Base-by-base conservation (phyloP, 352 stramenopile genomes). In the Phytophthora sp. region DNA sequence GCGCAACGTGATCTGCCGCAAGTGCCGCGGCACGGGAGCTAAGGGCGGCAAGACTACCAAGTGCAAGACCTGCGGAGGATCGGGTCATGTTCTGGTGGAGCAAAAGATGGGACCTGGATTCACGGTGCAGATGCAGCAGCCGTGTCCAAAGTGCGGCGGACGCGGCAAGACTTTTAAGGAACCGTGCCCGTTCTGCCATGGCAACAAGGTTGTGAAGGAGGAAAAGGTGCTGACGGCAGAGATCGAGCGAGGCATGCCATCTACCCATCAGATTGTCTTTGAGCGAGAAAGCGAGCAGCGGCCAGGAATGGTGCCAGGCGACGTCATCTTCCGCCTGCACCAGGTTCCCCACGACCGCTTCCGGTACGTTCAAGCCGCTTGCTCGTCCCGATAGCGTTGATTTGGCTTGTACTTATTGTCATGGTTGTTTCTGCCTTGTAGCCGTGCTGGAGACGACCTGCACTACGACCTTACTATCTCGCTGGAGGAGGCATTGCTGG, bases 401-500 rank as follows among this genome's bases (percentile, higher is more conserved):
- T 31, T n/a, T 42, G 24, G 10, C 18, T 56, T 12, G 34, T 11
- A 8, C 13, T 18, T 68, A 38, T 62, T 42, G 32, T 2, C 52
- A 21, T 24, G 3, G 2, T 15, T 56, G 17, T 13, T 50, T 1
- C 20, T 37, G 21, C 26, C 3, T 42, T 74, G 23, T 66, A 94
- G 97, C 18, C 91, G 97, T 32, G 86, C 97, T 34, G 91, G 94
- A 0, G 90, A 99, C 66, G 86, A 99, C 69, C 79, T 99, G 18
- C 95, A 98, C 68, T 96, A 94, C 48, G 95, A 96, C 37, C 87
- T 98, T 50, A 84, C 95, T 59, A 98, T 99, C 60, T 92, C 90
- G n/a, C 77, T 99, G 32, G 94, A 98, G 37, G 94, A 99, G 67
- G 96, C 97, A 23, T 78, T 99, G 60, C 65, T 98, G 66, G 97